Base-by-base conservation (phyloP, 805 yeast genomes). In the Ogataea nonfermentans region DNA sequence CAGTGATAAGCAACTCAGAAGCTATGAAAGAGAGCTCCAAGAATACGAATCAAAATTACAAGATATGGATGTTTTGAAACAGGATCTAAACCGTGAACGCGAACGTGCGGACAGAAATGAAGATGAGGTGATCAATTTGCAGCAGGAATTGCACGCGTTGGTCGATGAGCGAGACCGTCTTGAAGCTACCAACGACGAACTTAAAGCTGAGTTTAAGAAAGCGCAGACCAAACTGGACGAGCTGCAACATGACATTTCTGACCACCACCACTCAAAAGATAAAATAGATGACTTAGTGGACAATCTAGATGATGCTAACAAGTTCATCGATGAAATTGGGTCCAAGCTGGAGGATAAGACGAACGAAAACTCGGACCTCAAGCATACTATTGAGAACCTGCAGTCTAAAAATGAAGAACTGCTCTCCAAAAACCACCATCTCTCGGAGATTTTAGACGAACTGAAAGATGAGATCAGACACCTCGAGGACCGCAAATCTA, bases 381-480 rank as follows among this genome's bases (percentile, higher is more conserved):
- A 27, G 27, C 28, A 14, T 9, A 15, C 12, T 4, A 30, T 41
- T 12, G 51, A 52, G 9, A 59, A 62, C n/a, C 41, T 63, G 15
- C 43, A 54, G 12, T 59, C 59, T 10, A 56, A 56, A 25, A 48
- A 65, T 9, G 47, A 47, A n/a, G 40, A 35, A 3, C 35, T 43
- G 3, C 32, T 37, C 24, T 19, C 32, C 4, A 43, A 35, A 17
- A 37, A 31, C 28, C 33, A 32, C 28, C 29, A 30, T 17, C 16
- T 39, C 5, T 32, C 37, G 6, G 37, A 33, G 9, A 38, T 38
- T 15, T 28, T 38, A 3, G 34, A 39, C n/a, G 29, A 39, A 17
- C 32, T 33, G 10, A 39, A 33, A n/a, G 29, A 15, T 8, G 42
- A 42, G 12, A 37, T 42, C 20, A 12, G 23, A 4, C 29, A 19